Base-by-base conservation (phyloP, 2,329 filamentous ascomycete genomes). In the Penicillium sp. region DNA sequence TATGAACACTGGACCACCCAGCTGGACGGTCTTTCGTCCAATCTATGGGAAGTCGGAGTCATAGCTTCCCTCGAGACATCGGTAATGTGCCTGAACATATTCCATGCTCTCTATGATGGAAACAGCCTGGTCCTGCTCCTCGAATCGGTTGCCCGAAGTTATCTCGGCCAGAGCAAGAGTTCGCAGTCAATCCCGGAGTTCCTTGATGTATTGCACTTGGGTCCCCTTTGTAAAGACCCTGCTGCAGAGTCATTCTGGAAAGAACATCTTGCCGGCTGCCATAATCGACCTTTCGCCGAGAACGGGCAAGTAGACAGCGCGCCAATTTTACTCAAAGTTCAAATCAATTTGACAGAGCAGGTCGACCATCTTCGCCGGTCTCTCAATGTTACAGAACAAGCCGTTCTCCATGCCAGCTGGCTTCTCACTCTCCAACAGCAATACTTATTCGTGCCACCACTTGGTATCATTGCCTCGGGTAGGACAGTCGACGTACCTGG, bases 91-190 rank as follows among this genome's bases (percentile, higher is more conserved):
- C 65, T 96, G 2, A 82, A 88, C 43, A 86, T 95, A 0, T 96
- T 96, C 73, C 92, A 97, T 69, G 91, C 84, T 0, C 72, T 96
- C 0, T 97, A 97, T 64, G 92, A 97, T 71, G 92, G 91, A 1
- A 88, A 83, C 61, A 93, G 91, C 58, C 81, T 96, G 37, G 80
- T 82, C 1, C 70, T 90, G 25, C 79, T 96, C 37, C 78, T 96
- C 19, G 69, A 82, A 3, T 73, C 80, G 19, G 77, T 95, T 3
- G 73, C 76, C 28, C 65, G 75, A 3, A 74, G 79, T 5, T 90
- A 90, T 63, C 60, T 67, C 16, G 66, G 66, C 0, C 38, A 59
- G 3, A 17, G 60, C 25, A 64, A 43, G 8, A 64, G 56, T 36
- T 63, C 67, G 0, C 64, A 69, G 8, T 84, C 0, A 68, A 77